phyloP scores from a whole-genome alignment of 2,329 filamentous ascomycete genomes.

The Sarocladium oryzae region DNA sequence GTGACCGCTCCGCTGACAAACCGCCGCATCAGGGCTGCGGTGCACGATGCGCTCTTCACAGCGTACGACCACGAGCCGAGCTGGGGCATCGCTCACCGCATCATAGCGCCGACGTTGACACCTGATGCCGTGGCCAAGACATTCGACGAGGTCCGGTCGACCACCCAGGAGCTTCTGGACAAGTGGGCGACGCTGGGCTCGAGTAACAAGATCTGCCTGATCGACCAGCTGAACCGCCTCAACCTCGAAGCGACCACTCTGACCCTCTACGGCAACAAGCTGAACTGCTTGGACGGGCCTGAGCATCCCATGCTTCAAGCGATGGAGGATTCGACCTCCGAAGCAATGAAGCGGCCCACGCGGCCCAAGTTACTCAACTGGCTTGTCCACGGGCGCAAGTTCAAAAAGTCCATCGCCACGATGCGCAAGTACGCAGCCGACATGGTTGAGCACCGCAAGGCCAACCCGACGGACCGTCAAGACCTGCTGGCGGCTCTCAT shows the following conservation, averaged over 20 bases:
- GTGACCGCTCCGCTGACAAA: neutral
- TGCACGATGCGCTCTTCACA: constrained; percentile 47
- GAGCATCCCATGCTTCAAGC: constrained; percentile 43
- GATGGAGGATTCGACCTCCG: constrained; percentile 49
- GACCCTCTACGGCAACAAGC: constrained; percentile 44
- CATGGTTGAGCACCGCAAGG: constrained; percentile 49
- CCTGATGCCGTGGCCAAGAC: constrained; percentile 23
- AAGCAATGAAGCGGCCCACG: constrained; percentile 48
- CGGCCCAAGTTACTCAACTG: constrained; percentile 45
- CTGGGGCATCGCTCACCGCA: constrained; percentile 46
- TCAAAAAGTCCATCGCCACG: constrained; percentile 43
- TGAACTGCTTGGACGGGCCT: constrained; percentile 38
- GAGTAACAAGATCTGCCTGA: constrained; percentile 33
- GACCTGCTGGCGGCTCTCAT: constrained; percentile 58
- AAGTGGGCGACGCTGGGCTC: constrained; percentile 38
- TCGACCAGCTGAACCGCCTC: constrained; percentile 45
- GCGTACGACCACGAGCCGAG: constrained; percentile 40
- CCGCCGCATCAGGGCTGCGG: constrained; percentile 38
- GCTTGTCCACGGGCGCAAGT: constrained; percentile 46
- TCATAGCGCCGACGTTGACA: constrained; percentile 40
- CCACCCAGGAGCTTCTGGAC: constrained; percentile 40
- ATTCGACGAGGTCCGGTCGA: constrained; percentile 43
- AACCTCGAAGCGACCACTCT: constrained; percentile 45
- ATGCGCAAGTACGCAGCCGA: constrained; percentile 51
- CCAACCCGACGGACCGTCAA: constrained; percentile 42